Evolutionary conservation across 2,329 filamentous ascomycete species (phyloP), one percentile per base, ranked within the genome.

Genomic region (Cladosporium halotolerans): DNA sequence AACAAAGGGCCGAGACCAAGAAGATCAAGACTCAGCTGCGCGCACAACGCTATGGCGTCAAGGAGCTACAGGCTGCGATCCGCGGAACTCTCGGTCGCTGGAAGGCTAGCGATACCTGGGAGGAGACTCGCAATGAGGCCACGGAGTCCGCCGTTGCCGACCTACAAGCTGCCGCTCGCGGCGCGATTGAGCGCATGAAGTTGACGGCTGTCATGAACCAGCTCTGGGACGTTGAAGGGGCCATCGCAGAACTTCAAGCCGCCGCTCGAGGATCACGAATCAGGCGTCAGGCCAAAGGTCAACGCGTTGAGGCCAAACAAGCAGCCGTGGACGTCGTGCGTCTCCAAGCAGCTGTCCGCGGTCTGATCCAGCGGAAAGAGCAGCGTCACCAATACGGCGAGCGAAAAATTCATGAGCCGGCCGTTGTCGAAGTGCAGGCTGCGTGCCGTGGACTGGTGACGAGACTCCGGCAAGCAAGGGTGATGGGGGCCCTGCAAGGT

Each of bases 221-320:
- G 31, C 79, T 99, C 3, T 99, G 93, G 93, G 86, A 93, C 57
- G 79, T 81, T 11, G 93, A 99, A 69, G 78, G 85, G 19, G 76
- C 79, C 68, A 71, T 99, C 16, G 72, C 89, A 44, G 85, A 95
- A 46, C 76, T 99, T 6, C 93, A 99, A 69, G 83, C 91, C 10
- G 83, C 85, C 41, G 76, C 84, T 43, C 70, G 75, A 58, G 77
- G 76, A 53, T 70, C 72, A 10, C 58, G 76, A 14, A 65, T 73
- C 53, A 69, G 77, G 55, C 60, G 68, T 16, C 65, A 68, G 7
- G 65, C 74, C 3, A 68, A 67, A 41, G 63, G 71, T 65, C 79
- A 85, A 63, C 79, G 90, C 63, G 76, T 78, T 58, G 75, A 77
- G 56, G 84, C 79, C 49, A 79, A 78, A 58, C 81, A 81, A 51